Evolutionary conservation across 208 protist genomes (phyloP), one percentile per base, ranked within the genome.

Genomic region (Crithidia bombi): DNA sequence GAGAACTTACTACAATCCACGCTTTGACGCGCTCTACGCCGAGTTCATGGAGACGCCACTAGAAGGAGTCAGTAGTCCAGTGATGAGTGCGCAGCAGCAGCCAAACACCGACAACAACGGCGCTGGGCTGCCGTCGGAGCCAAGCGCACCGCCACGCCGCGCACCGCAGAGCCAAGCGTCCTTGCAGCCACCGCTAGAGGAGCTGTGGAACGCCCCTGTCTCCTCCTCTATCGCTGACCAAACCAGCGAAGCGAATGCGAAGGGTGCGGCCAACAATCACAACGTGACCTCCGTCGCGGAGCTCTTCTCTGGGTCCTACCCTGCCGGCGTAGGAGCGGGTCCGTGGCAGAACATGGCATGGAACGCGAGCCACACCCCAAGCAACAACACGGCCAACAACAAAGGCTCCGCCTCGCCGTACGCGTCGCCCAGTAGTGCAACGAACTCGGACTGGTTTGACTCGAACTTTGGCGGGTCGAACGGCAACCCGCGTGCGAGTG

Each of bases 1-100:
- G 25, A 83, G 81, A 56, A 17, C 55, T 26, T 94, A 90, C 67
- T 92, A 85, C 51, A 30, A 91, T 65, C 82, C 86, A 2, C 54
- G 82, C 14, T 91, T 82, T 67, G 69, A 74, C 9, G 33, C 62
- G 28, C 49, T 93, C 5, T 52, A 79, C n/a, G 56, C 73, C 21
- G 12, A 73, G 19, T 86, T 88, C 33, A 66, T 92, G 64, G 62
- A 66, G 14, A 75, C 64, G 4, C 59, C 78, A 0, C 61, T 78
- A 15, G 65, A 73, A 5, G 55, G 32, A 3, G 38, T 21, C 41
- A 47, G n/a, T 28, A 19, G 36, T 30, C 19, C 11, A 28, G 58
- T 6, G 19, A n/a, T 11, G 33, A 32, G 11, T 19, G 55, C 7
- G n/a, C 26, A 30, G 30, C 38, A 41, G 39, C 46, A 11, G n/a